Base-by-base conservation (phyloP, 2,329 filamentous ascomycete species). In the Mollisia scopiformis region DNA sequence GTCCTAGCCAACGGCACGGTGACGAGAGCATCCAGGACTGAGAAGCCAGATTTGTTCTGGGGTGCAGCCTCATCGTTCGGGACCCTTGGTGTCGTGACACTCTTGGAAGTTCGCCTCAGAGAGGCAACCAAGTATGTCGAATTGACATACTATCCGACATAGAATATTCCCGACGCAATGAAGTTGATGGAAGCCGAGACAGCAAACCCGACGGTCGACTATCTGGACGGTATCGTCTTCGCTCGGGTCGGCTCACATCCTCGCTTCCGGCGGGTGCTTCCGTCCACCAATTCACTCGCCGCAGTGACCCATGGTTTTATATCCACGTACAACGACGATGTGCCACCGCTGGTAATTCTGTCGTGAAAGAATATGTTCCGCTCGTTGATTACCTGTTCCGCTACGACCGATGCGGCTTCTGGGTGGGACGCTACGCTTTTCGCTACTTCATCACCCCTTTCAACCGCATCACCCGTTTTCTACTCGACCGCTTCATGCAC, bases 401-500 rank as follows among this genome's bases (percentile, higher is more conserved):
- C 16, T 43, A 43, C 39, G 39, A 43, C 19, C 39, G 39, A 21
- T n/a, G 39, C 6, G 13, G 39, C 19, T 43, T 43, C 39, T 43
- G 39, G 39, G 13, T 43, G 39, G 39, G 39, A 4, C 13, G 39
- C 6, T 43, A 43, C 19, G 39, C 5, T 14, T 43, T 4, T 4
- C 5, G 23, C 5, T 21, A 4, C 11, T 43, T 23, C 5, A 4
- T 13, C 19, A 3, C 13, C n/a, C 19, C 39, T 25, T 43, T 43
- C 39, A 43, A 43, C 19, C 39, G 39, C 6, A 62, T 86, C 43
- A 85, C 83, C 0, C 80, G 86, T 3, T 85, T 78, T 73, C 64
- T 84, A 0, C 76, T 88, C 0, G 83, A 89, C 63, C 76, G 79
- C 19, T 85, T 84, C 69, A 81, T 88, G 73, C 82, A 84, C 64